These are phyloP conservation scores for Mycena vulgaris DNA, from an alignment of 768 basidiomycete genomes.

Conservation along the genomic window DNA sequence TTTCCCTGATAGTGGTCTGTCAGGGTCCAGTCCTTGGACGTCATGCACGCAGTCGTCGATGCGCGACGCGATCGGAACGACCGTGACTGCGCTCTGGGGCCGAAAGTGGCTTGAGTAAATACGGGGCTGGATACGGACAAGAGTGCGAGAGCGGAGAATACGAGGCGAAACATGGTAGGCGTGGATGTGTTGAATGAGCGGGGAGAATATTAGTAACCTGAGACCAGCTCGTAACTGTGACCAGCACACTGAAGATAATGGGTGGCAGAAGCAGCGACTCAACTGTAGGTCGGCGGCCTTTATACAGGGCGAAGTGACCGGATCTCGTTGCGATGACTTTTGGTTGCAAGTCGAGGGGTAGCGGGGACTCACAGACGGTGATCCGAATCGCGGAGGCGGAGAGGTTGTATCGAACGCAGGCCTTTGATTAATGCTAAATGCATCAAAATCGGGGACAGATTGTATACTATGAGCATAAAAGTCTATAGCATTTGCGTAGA, in stretches of 20 bases:
- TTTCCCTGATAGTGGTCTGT: background rate
- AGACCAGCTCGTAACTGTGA: conserved; percentile 19
- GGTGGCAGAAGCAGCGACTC: background rate
- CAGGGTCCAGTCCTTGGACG: background rate
- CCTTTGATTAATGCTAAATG: too few species aligned
- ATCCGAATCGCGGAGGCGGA: background rate
- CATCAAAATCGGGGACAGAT: too few species aligned
- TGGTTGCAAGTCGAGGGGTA: background rate
- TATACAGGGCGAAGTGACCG: background rate
- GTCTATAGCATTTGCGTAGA: too few species aligned
- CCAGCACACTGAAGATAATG: conserved; percentile 13
- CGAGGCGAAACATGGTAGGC: conserved; percentile 4
- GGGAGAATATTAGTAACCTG: background rate
- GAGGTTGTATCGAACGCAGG: too few species aligned
- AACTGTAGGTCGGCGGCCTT: background rate
- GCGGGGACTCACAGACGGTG: background rate
- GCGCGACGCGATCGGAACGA: conserved; percentile 1
- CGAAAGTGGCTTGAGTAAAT: background rate
- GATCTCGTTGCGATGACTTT: conserved; percentile 10
- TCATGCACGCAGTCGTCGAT: background rate
- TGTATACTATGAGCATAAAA: too few species aligned
- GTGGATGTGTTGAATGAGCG: background rate
- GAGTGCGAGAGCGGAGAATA: background rate
- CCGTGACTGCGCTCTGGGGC: background rate
- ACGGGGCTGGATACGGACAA: background rate